These are phyloP conservation scores for Backusella mclennaniae DNA, from an alignment of 192 early-diverging fungal species.

Conservation along the genomic window DNA sequence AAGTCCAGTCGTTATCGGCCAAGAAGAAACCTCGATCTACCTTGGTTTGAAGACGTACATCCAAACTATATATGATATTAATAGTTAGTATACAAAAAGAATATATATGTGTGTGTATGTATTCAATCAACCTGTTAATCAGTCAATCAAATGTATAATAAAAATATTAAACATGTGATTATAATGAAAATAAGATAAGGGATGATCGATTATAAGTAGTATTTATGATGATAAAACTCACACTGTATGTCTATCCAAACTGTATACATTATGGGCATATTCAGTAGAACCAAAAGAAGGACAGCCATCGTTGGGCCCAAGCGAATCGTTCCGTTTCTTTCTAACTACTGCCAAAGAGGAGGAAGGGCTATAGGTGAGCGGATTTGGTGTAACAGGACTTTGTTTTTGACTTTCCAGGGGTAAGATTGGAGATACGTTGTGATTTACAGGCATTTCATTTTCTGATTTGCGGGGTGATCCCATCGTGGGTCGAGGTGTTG, in stretches of 20 bases:
- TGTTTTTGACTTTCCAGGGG: conserved; percentile 20
- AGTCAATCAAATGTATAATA: background rate
- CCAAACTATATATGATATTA: conserved; percentile 40
- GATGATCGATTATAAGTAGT: too few species aligned
- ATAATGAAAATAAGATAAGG: background rate
- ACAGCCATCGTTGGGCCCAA: background rate
- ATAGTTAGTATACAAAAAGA: background rate
- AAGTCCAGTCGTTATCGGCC: conserved; percentile 76
- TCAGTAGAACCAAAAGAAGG: conserved; percentile 17
- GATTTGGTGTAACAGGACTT: conserved; percentile 6
- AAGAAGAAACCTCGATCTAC: conserved; percentile 83
- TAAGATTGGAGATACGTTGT: background rate
- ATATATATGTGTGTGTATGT: background rate
- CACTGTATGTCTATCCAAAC: conserved; percentile 15
- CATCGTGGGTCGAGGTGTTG: conserved; percentile 12
- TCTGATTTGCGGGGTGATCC: background rate
- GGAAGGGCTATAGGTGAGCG: background rate
- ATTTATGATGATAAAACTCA: background rate
- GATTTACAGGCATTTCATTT: background rate
- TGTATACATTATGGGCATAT: conserved; percentile 11
- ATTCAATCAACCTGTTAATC: background rate
- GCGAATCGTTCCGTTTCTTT: conserved; percentile 9
- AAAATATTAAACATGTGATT: too few species aligned
- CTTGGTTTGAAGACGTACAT: conserved; percentile 54
- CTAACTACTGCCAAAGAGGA: background rate